Base-by-base conservation (phyloP, 768 basidiomycete species). In the Leucocoprinus birnbaumii region DNA sequence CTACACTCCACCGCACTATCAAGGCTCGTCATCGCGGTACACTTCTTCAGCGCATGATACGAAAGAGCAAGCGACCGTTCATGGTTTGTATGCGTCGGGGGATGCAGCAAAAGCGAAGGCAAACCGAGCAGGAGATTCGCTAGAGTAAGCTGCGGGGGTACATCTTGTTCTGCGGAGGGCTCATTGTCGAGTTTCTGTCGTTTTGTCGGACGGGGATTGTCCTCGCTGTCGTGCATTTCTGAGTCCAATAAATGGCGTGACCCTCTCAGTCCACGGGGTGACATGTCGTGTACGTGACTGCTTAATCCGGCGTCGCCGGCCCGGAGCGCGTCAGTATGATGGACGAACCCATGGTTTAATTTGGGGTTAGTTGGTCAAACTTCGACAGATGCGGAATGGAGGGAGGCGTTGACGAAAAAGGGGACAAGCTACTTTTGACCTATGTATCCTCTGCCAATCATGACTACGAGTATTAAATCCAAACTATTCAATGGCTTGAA, bases 1-100 rank as follows among this genome's bases (percentile, higher is more conserved):
- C 83, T 73, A 63, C 87, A 90, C 61, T 90, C 88, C 8, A 84
- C 65, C 48, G 80, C 78, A 4, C 78, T 75, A 4, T 82, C 78
- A 1, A 90, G 71, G 11, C 75, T 72, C 2, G 73, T 70, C 0
- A 83, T 59, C 0, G 68, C 60, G 11, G 89, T 72, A 64, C 85
- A 87, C 59, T 73, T 77, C 42, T 80, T 69, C 9, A 90, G 63
- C 0, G 89, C 81, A 43, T 73, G 65, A 1, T 83, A 64, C 0
- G 88, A 84, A 3, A 88, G 60, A 21, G 71, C 73, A 1, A 89
- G 72, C 0, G 87, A 83, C 6, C 75, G 69, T 0, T 76, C 60
- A 63, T 91, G 82, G 25, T 73, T 63, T 14, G 65, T 73, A 60
- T 89, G 85, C 2, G 75, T 80, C 3, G 88, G 86, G 3, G 88